Conservation (phyloP, 352 stramenopile species). For the Globisporangium recalcitrans region DNA sequence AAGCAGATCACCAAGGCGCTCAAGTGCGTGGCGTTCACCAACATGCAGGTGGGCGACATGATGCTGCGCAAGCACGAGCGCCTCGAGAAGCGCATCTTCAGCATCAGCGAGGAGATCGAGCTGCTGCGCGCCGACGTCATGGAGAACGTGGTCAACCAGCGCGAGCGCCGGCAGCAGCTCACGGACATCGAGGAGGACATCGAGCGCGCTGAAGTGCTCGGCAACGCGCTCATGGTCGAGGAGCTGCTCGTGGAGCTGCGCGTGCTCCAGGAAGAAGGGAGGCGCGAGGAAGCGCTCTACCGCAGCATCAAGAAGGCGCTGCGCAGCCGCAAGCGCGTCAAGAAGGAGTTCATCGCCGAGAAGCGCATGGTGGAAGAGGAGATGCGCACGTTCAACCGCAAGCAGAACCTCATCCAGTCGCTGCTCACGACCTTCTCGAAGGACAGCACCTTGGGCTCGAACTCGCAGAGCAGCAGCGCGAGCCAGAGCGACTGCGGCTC, state of each 20-base stretch:
- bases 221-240: slow-evolving; percentile 41
- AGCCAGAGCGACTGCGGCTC: slow-evolving; percentile 38
- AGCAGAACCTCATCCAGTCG: slow-evolving; percentile 59
- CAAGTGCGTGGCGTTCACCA: slow-evolving; percentile 57
- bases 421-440: slow-evolving; percentile 43
- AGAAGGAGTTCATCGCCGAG: slow-evolving; percentile 30
- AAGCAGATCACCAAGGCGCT: slow-evolving; percentile 64
- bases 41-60: slow-evolving; percentile 55
- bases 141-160: slow-evolving; percentile 48
- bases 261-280: slow-evolving; percentile 41
- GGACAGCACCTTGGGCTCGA: slow-evolving; percentile 18
- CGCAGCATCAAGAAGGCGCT: slow-evolving; percentile 43
- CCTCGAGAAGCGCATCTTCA: slow-evolving; percentile 33
- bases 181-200: slow-evolving; percentile 49
- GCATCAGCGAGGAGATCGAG: slow-evolving; percentile 46
- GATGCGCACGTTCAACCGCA: slow-evolving; percentile 40
- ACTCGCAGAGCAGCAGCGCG: slow-evolving; percentile 33
- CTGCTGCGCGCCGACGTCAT: slow-evolving; percentile 41
- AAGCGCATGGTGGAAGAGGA: slow-evolving; percentile 35
- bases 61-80: slow-evolving; percentile 47
- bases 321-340: slow-evolving; percentile 29
- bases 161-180: slow-evolving; percentile 39
- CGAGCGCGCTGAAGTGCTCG: slow-evolving; percentile 46
- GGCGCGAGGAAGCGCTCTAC: slow-evolving; percentile 38
- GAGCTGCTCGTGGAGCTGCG: slow-evolving; percentile 44